phyloP scores from a whole-genome alignment of 306 rosid species.

The Lathyrus tuberosus region DNA sequence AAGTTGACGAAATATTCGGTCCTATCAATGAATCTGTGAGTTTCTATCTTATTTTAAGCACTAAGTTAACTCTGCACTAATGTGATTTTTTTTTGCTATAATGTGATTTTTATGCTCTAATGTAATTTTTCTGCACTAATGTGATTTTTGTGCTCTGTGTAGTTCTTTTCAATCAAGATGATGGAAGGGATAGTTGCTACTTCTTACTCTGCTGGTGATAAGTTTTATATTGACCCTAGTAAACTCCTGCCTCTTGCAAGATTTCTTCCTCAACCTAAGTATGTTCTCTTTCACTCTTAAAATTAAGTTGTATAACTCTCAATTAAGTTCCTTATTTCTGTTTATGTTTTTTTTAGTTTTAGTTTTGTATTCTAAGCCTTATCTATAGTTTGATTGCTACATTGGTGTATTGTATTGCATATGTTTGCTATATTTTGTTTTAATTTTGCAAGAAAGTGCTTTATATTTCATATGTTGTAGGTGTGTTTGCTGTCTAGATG shows the following conservation, averaged over 20 bases:
- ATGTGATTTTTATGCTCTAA: too few species aligned
- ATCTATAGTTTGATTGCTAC: neutral
- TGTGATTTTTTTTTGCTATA: too few species aligned
- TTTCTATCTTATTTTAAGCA: slow-evolving; percentile 1
- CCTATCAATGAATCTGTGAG: slow-evolving; percentile 64
- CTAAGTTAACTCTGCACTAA: too few species aligned
- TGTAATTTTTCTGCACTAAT: too few species aligned
- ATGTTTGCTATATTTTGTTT: slow-evolving; percentile 6
- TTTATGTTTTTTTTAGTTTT: neutral
- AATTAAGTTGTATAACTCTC: neutral
- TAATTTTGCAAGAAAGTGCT: slow-evolving; percentile 1
- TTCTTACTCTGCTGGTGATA: slow-evolving; percentile 78
- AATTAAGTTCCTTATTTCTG: neutral
- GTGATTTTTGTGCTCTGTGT: slow-evolving; percentile 26
- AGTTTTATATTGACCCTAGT: slow-evolving; percentile 88
- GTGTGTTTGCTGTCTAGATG: neutral
- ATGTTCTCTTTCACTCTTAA: slow-evolving; percentile 36
- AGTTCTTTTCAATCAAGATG: slow-evolving; percentile 85
- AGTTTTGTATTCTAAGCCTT: neutral
- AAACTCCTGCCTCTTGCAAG: slow-evolving; percentile 93
- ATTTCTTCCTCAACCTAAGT: slow-evolving; percentile 98
- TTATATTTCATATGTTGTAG: neutral
- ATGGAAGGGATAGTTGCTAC: slow-evolving; percentile 95
- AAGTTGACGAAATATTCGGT: slow-evolving; percentile 94
- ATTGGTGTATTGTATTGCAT: neutral